A percentile compares a stretch with the other conserved stretches of the same genome.
These are phyloP conservation scores for Cystobasidiaceae sp. DNA, from an alignment of 1,284 basidiomycete genomes.

Conservation along the genomic window DNA sequence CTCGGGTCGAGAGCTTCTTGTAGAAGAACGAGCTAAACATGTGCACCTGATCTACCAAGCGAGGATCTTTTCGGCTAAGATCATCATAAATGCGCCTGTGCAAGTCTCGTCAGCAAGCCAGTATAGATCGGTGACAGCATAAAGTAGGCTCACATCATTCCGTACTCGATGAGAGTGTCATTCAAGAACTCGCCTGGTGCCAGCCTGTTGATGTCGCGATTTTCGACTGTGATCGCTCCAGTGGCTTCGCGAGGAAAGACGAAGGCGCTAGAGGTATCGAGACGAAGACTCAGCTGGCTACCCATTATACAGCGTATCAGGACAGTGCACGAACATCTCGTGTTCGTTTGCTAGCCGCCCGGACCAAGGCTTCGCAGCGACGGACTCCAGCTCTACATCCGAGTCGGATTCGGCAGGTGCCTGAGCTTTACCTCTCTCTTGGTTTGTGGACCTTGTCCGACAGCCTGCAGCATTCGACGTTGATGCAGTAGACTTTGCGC, in stretches of 20 bases:
- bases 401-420: neutral
- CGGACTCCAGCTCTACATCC: neutral
- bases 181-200: conserved; percentile 79
- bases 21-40: conserved; percentile 98
- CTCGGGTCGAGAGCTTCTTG: conserved; percentile 73
- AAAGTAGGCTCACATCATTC: conserved; percentile 63
- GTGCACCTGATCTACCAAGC: conserved; percentile 67
- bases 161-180: conserved; percentile 93
- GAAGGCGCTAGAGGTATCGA: conserved; percentile 4
- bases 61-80: conserved; percentile 55
- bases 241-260: conserved; percentile 27
- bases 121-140: neutral
- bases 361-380: too few species aligned
- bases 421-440: too few species aligned
- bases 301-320: too few species aligned
- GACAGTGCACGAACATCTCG: too few species aligned
- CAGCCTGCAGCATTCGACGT: too few species aligned
- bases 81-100: conserved; percentile 63
- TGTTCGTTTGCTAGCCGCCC: too few species aligned
- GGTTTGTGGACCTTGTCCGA: too few species aligned
- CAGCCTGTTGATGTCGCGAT: conserved; percentile 67
- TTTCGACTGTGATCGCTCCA: conserved; percentile 39
- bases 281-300: neutral
- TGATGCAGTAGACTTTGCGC: too few species aligned
- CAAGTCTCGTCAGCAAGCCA: neutral